These are phyloP conservation scores for Eimeria necatrix DNA, from an alignment of 169 alveolate species.

Conservation along the genomic window DNA sequence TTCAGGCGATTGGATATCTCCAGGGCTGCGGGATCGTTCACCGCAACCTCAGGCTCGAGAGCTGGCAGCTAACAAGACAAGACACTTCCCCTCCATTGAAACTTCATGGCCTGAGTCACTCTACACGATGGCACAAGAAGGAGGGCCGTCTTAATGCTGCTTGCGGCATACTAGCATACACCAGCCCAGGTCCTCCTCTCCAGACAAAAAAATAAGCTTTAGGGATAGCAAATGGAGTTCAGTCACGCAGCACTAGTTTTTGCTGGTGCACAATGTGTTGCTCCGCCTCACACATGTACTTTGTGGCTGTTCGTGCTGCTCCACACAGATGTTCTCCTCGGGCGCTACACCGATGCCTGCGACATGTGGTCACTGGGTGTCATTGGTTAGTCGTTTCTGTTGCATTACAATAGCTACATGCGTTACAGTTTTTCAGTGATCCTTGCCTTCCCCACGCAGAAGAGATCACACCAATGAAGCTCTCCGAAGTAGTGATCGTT, in stretches of 20 bases:
- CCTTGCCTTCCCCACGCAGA: no score
- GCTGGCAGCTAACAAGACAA: conserved; percentile 69
- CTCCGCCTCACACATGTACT: background rate
- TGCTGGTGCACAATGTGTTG: background rate
- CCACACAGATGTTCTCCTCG: conserved; percentile 75
- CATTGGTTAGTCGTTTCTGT: conserved; percentile 78
- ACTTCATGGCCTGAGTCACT: conserved; percentile 69
- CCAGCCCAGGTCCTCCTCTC: conserved; percentile 51
- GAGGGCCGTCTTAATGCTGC: conserved; percentile 76
- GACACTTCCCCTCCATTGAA: conserved; percentile 39
- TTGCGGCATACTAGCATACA: conserved; percentile 64
- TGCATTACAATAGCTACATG: no score
- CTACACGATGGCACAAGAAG: conserved; percentile 73
- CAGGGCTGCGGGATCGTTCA: conserved; percentile 68
- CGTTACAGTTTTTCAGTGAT: no score
- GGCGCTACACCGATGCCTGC: conserved; percentile 82
- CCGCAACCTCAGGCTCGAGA: conserved; percentile 63
- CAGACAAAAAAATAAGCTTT: background rate
- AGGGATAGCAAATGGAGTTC: no score
- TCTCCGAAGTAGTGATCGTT: no score
- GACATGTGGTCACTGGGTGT: conserved; percentile 87
- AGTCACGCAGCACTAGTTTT: no score
- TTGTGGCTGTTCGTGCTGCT: background rate
- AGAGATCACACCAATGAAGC: no score
- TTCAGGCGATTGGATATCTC: conserved; percentile 50